These are phyloP conservation scores for Tolypocladium ophioglossoides DNA, from an alignment of 2,329 filamentous ascomycete species.

Conservation along the genomic window DNA sequence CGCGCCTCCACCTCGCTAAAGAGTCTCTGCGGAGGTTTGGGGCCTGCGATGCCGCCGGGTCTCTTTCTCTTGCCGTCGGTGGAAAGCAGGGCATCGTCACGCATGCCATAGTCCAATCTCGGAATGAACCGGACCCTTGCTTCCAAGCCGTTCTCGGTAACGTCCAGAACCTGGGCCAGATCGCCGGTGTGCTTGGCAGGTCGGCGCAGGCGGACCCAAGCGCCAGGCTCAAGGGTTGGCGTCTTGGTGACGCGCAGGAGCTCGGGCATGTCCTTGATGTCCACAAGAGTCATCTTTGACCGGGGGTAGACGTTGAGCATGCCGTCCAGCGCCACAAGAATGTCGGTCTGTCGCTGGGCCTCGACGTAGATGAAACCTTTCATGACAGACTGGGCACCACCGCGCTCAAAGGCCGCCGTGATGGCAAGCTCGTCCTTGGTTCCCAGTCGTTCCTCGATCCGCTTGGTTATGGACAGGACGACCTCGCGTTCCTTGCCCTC, in stretches of 20 bases:
- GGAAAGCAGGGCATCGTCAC: slow-evolving; percentile 54
- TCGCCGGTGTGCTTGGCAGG: slow-evolving; percentile 77
- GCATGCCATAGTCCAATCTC: slow-evolving; percentile 80
- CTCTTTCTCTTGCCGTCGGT: slow-evolving; percentile 74
- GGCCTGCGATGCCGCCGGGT: slow-evolving; percentile 42
- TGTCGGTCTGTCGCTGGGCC: slow-evolving; percentile 76
- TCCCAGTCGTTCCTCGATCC: slow-evolving; percentile 67
- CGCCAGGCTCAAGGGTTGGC: slow-evolving; percentile 72
- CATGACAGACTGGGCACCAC: slow-evolving; percentile 67
- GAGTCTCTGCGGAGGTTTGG: slow-evolving; percentile 73
- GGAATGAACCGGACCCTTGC: slow-evolving; percentile 82
- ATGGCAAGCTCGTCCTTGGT: slow-evolving; percentile 77
- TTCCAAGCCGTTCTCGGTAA: slow-evolving; percentile 86
- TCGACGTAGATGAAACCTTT: slow-evolving; percentile 94
- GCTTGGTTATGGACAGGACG: slow-evolving; percentile 77
- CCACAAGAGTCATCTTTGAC: slow-evolving; percentile 76
- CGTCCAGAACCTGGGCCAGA: slow-evolving; percentile 82
- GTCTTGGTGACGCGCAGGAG: slow-evolving; percentile 85
- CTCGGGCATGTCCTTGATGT: slow-evolving; percentile 96
- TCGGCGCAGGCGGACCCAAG: slow-evolving; percentile 81
- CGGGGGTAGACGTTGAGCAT: slow-evolving; percentile 86
- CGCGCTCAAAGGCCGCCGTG: slow-evolving; percentile 85
- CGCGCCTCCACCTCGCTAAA: slow-evolving; percentile 91
- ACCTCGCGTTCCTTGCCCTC: slow-evolving; percentile 93
- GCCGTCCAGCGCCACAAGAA: slow-evolving; percentile 70